phyloP scores from a whole-genome alignment of 176 grass and related monocot genomes.

The Lolium perenne region DNA sequence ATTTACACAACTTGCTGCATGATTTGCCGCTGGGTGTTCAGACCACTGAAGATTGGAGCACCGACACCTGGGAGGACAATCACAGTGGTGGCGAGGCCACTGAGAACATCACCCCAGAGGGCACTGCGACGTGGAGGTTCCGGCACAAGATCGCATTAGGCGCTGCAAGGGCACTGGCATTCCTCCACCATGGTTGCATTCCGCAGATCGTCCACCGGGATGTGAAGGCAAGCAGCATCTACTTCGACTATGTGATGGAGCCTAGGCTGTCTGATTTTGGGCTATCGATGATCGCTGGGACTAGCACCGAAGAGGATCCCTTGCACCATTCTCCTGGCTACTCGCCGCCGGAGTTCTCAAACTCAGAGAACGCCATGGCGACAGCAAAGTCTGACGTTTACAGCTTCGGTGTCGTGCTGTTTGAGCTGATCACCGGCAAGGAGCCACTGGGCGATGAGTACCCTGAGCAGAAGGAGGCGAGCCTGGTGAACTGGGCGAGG shows the following conservation, averaged over 20 bases:
- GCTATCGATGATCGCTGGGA: slow-evolving; percentile 66
- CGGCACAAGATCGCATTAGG: slow-evolving; percentile 88
- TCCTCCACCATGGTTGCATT: slow-evolving; percentile 95
- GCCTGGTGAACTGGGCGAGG: slow-evolving; percentile 78
- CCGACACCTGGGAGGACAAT: slow-evolving; percentile 94
- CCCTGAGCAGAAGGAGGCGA: slow-evolving; percentile 62
- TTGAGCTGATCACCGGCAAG: slow-evolving; percentile 91
- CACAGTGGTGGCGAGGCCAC: slow-evolving; percentile 42
- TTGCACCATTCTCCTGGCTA: slow-evolving; percentile 66
- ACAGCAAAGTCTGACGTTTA: slow-evolving; percentile 80
- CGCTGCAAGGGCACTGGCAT: slow-evolving; percentile 85
- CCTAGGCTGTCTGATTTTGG: slow-evolving; percentile 86
- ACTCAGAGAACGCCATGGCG: slow-evolving; percentile 56
- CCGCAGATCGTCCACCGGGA: slow-evolving; percentile 88
- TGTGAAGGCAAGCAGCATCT: slow-evolving; percentile 95
- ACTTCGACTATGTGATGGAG: slow-evolving; percentile 85
- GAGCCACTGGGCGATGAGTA: slow-evolving; percentile 78
- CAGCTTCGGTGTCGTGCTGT: slow-evolving; percentile 85
- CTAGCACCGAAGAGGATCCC: slow-evolving; percentile 40
- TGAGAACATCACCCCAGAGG: slow-evolving; percentile 71
- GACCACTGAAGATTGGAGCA: slow-evolving; percentile 93
- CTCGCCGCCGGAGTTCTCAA: slow-evolving; percentile 72
- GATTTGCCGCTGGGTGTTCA: slow-evolving; percentile 88
- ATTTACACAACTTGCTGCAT: slow-evolving; percentile 89
- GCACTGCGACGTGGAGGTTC: slow-evolving; percentile 82